phyloP scores from a whole-genome alignment of 169 alveolate species.

The Amoebophrya sp. region DNA sequence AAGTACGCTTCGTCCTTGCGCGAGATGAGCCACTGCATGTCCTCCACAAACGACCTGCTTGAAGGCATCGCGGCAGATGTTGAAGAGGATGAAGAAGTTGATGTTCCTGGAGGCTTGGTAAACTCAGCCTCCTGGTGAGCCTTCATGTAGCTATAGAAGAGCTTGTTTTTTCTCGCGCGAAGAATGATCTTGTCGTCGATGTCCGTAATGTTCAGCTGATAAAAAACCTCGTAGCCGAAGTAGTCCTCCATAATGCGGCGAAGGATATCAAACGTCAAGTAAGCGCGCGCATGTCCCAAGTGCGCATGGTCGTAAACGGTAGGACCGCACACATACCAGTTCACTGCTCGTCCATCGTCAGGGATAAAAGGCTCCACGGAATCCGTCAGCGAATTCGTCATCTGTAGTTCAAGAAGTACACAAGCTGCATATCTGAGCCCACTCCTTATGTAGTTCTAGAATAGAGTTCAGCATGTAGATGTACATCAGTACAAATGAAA shows the following conservation, averaged over 20 bases:
- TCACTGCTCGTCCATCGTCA: conserved; percentile 60
- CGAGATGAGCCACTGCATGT: background rate
- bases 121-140: background rate
- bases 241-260: conserved; percentile 86
- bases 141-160: background rate
- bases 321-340: conserved; percentile 89
- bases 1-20: background rate
- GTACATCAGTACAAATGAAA: no score
- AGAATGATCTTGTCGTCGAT: conserved; percentile 94
- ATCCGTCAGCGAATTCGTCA: background rate
- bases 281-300: conserved; percentile 98
- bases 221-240: conserved; percentile 87
- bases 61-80: no score
- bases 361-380: background rate
- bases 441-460: no score
- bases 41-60: background rate
- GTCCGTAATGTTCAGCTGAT: conserved; percentile 95
- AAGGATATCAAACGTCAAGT: conserved; percentile 88
- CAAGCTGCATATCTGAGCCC: no score
- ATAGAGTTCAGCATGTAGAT: no score
- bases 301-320: conserved; percentile 96
- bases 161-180: conserved; percentile 51
- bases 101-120: background rate
- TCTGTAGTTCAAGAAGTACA: no score
- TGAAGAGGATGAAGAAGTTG: no score